Base-by-base conservation (phyloP, 129 eudicot species). In the Flaveria trinervia region DNA sequence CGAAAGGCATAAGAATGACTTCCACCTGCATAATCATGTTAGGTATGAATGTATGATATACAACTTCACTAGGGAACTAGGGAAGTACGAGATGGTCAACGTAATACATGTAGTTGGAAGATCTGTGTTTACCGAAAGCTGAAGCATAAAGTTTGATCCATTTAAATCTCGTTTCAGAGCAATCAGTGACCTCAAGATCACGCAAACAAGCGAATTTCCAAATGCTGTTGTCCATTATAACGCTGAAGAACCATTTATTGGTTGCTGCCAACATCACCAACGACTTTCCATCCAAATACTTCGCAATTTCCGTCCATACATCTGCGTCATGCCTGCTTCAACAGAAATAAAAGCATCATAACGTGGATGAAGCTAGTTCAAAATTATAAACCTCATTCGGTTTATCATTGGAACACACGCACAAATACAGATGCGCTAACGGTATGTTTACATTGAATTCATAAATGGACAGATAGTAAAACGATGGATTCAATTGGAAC, bases 141-240 rank as follows among this genome's bases (percentile, higher is more conserved):
- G 90, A 67, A 22, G 85, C 85, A 75, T 94, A 94, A 25, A 94
- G 86, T 50, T 84, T 83, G 75, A 48, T 80, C 99, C 99, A 94
- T 75, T 86, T 83, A 71, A 84, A 86, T 44, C 83, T 72, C n/a
- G 81, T 88, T 44, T 65, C 81, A 64, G 77, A 81, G 88, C 94
- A 96, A 84, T 94, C 94, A 49, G 96, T 93, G 51, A 94, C 96
- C 84, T 83, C 88, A 69, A 94, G 96, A 82, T 94, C 99, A 28
- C 99, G 93, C 80, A 91, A 50, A 72, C 93, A 94, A 39, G 92
- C 92, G 82, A 67, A 86, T 71, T 94, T 94, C 99, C 99, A 94
- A 64, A 94, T 64, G 51, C 87, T 84, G 14, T 94, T 92, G 33
- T 91, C 90, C 89, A 83, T 81, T 65, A 89, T 52, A 65, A 82